These are phyloP conservation scores for Platanthera guangdongensis DNA, from an alignment of 106 monocot species.

Conservation along the genomic window DNA sequence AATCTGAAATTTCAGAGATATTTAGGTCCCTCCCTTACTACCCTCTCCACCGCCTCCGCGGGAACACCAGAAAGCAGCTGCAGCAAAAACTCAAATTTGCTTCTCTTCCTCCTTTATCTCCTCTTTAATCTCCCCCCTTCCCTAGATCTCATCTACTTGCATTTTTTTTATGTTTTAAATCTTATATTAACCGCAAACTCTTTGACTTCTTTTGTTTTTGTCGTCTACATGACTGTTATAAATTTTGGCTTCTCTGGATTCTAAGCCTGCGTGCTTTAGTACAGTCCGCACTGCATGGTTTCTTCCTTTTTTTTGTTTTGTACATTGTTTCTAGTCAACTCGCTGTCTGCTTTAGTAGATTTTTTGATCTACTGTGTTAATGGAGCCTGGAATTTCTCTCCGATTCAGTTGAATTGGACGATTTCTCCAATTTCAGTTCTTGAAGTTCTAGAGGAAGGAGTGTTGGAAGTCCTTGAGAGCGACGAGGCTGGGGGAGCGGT, in stretches of 20 bases:
- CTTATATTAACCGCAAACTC: background rate
- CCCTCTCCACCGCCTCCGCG: too few relatives aligned
- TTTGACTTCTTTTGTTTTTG: background rate
- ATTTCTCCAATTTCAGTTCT: background rate
- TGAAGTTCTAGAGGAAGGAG: background rate
- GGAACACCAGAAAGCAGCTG: too few relatives aligned
- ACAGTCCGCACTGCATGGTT: background rate
- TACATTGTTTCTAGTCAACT: constrained; percentile 1
- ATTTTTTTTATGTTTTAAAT: constrained; percentile 2
- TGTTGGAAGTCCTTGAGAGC: too few relatives aligned
- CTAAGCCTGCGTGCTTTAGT: background rate
- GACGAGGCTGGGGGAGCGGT: too few relatives aligned
- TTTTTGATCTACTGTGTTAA: background rate
- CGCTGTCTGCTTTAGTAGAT: background rate
- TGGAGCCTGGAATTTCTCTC: constrained; percentile 1
- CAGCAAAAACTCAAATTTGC: background rate
- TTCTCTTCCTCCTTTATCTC: background rate
- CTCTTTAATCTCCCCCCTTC: background rate
- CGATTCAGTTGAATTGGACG: background rate
- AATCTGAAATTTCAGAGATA: too few relatives aligned
- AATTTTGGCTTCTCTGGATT: background rate
- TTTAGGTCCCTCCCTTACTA: too few relatives aligned
- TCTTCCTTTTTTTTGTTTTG: constrained; percentile 9
- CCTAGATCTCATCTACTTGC: constrained; percentile 3
- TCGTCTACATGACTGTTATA: background rate